Evolutionary conservation across 139 green algal species (phyloP).

Genomic region (Desmodesmus armatus): DNA sequence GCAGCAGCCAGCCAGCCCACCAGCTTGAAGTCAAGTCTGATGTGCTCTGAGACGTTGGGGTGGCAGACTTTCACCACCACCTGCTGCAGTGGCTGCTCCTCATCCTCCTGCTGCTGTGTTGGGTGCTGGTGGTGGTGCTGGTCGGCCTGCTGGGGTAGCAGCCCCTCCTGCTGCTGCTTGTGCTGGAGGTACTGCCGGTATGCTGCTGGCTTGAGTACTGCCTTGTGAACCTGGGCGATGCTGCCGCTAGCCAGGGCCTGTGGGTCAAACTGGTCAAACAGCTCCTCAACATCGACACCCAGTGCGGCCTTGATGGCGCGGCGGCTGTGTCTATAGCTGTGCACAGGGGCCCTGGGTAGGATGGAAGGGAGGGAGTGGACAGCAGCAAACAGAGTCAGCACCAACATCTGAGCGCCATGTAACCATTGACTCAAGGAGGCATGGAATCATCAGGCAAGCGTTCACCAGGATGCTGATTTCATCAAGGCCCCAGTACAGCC

Average conservation of each 20-base stretch:
- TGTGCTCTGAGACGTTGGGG: constrained; percentile 82
- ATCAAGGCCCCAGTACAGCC: not conserved
- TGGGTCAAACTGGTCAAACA: constrained; percentile 91
- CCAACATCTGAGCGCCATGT: not conserved
- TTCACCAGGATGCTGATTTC: too few species aligned
- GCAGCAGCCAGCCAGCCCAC: constrained; percentile 73
- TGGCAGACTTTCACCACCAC: constrained; percentile 94
- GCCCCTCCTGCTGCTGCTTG: not conserved
- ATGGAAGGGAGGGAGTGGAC: too few species aligned
- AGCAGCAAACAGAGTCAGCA: not conserved
- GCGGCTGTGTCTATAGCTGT: constrained; percentile 67
- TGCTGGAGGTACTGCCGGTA: constrained; percentile 14
- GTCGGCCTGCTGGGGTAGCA: not conserved
- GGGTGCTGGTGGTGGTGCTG: not conserved
- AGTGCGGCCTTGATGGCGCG: constrained; percentile 82
- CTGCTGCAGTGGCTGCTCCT: constrained; percentile 29
- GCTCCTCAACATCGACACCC: constrained; percentile 65
- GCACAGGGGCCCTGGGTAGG: constrained; percentile 78
- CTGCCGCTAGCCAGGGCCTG: constrained; percentile 90
- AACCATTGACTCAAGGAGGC: too few species aligned
- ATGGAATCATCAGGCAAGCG: too few species aligned
- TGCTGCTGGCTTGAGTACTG: not conserved
- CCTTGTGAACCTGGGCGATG: constrained; percentile 88
- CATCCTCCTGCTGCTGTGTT: not conserved
- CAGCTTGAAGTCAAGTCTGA: constrained; percentile 92